Percentiles rank a stretch among this genome's conserved stretches.
Conservation (phyloP, 2,329 filamentous ascomycete species). For the Claviceps paspali region DNA sequence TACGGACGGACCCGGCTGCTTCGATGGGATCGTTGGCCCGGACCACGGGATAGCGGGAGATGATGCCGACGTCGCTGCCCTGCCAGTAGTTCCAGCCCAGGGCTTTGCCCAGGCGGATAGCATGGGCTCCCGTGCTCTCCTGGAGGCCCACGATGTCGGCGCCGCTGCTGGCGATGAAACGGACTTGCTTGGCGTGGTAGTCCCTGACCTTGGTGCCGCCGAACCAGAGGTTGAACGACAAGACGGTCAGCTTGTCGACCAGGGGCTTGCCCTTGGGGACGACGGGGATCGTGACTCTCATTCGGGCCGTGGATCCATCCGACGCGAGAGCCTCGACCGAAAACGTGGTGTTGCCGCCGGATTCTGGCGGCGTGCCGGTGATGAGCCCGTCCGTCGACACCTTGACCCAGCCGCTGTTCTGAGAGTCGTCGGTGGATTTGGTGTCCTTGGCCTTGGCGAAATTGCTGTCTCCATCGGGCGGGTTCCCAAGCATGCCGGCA, state of each 20-base stretch:
- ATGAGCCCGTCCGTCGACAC: slow-evolving; percentile 18
- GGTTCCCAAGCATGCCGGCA: slow-evolving; percentile 17
- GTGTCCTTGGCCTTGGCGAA: slow-evolving; percentile 14
- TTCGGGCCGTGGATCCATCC: slow-evolving; percentile 11
- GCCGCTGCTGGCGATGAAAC: slow-evolving; percentile 16
- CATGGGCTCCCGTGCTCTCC: slow-evolving; percentile 18
- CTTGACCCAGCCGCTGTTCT: slow-evolving; percentile 19
- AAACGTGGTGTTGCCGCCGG: slow-evolving; percentile 10
- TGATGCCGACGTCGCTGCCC: slow-evolving; percentile 16
- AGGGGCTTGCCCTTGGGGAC: slow-evolving; percentile 12
- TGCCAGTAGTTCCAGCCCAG: slow-evolving; percentile 23
- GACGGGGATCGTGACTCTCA: slow-evolving; percentile 20
- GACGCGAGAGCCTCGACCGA: slow-evolving; percentile 15
- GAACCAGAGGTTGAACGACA: slow-evolving; percentile 26
- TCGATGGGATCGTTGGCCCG: slow-evolving; percentile 12
- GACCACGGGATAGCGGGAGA: slow-evolving; percentile 23
- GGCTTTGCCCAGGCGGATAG: slow-evolving; percentile 18
- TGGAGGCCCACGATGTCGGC: slow-evolving; percentile 23
- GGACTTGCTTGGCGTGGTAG: slow-evolving; percentile 24
- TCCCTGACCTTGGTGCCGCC: slow-evolving; percentile 21
- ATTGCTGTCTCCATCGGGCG: slow-evolving; percentile 9
- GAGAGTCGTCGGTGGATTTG: too few species aligned
- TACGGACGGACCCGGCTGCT: slow-evolving; percentile 16
- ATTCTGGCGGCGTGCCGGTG: slow-evolving; percentile 18
- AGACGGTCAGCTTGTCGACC: slow-evolving; percentile 19